phyloP scores from a whole-genome alignment of 495 filamentous ascomycete genomes.

The Cenococcum geophilum region DNA sequence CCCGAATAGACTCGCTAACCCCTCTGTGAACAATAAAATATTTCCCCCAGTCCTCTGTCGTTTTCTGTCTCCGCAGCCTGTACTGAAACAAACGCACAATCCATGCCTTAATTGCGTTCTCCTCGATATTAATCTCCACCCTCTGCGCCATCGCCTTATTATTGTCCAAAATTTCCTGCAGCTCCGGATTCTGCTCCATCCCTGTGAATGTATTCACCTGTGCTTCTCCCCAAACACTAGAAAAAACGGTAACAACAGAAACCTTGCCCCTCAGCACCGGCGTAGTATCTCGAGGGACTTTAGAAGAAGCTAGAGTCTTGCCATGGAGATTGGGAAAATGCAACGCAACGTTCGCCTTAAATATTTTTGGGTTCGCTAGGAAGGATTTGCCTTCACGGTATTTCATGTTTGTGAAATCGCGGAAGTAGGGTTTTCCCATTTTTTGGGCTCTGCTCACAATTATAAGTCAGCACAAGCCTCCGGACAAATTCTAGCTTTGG shows the following conservation, averaged over 20 bases:
- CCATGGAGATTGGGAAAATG: constrained; percentile 93
- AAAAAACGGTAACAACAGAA: constrained; percentile 73
- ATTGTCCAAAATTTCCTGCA: constrained; percentile 49
- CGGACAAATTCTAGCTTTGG: neutral
- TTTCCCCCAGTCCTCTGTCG: constrained; percentile 55
- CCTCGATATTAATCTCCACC: constrained; percentile 81
- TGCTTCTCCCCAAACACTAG: constrained; percentile 72
- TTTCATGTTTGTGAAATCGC: constrained; percentile 78
- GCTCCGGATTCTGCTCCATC: constrained; percentile 55
- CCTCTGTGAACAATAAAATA: constrained; percentile 85
- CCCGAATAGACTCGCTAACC: constrained; percentile 63
- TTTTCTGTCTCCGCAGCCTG: constrained; percentile 51
- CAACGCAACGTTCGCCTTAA: constrained; percentile 66
- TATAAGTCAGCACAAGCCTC: constrained; percentile 2
- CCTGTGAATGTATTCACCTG: constrained; percentile 70
- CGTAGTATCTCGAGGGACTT: constrained; percentile 58
- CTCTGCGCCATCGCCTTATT: constrained; percentile 54
- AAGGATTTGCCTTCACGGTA: constrained; percentile 85
- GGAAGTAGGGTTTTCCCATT: constrained; percentile 80
- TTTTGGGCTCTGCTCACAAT: constrained; percentile 42
- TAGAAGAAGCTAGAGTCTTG: constrained; percentile 56
- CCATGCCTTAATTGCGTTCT: constrained; percentile 67
- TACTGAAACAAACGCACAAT: constrained; percentile 65
- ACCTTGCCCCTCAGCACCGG: constrained; percentile 61
- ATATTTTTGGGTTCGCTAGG: constrained; percentile 66